Evolutionary conservation across 495 filamentous ascomycete genomes (phyloP).

Genomic region (Pyrenopolyporus hunteri): DNA sequence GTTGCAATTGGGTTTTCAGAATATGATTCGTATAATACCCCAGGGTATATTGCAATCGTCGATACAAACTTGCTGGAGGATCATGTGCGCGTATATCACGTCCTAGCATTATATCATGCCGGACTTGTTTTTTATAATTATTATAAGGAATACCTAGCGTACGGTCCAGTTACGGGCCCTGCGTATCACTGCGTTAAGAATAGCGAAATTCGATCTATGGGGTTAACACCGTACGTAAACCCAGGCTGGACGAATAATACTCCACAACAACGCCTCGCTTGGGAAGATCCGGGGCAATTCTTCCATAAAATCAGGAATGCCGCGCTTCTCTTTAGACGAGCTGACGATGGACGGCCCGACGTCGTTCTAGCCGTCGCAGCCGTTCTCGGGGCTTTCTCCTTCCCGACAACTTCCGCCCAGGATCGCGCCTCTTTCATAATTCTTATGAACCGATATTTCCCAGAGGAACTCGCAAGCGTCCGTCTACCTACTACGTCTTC

Average conservation of each 20-base stretch:
- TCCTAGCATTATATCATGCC: neutral
- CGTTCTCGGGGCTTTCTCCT: neutral
- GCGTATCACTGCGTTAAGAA: conserved; percentile 14
- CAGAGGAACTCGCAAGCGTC: neutral
- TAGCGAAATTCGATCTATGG: neutral
- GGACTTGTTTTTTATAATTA: neutral
- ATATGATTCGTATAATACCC: neutral
- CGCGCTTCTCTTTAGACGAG: neutral
- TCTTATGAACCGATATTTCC: neutral
- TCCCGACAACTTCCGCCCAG: neutral
- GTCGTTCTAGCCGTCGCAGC: neutral
- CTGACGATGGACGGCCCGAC: neutral
- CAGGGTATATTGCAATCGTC: conserved; percentile 14
- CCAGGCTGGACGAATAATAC: neutral
- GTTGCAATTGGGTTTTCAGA: neutral
- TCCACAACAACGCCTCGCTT: neutral
- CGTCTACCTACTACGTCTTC: neutral
- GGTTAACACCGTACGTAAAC: neutral
- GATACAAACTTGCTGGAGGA: conserved; percentile 8
- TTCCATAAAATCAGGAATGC: neutral
- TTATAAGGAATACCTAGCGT: conserved; percentile 9
- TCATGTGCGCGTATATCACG: conserved; percentile 20
- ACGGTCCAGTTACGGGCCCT: conserved; percentile 11
- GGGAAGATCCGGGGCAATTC: neutral
- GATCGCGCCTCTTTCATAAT: neutral